Evolutionary conservation across 2,329 filamentous ascomycete species (phyloP).

Genomic region (Fusarium buharicum): DNA sequence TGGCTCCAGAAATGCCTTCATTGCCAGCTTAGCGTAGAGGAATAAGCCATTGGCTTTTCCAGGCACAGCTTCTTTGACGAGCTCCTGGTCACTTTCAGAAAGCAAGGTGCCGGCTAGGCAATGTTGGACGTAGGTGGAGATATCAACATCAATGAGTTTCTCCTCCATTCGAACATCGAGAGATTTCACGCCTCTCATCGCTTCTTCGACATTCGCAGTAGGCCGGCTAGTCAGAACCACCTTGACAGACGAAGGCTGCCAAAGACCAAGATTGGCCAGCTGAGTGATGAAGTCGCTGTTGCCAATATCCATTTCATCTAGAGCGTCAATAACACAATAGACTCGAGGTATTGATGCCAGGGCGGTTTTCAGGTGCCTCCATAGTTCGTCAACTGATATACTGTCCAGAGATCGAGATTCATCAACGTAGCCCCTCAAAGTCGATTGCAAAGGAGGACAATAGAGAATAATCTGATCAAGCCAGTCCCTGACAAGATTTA

Average conservation of each 20-base stretch:
- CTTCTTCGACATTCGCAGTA: conserved; percentile 45
- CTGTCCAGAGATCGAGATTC: conserved; percentile 7
- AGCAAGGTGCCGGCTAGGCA: conserved; percentile 32
- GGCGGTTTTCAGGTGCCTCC: conserved; percentile 46
- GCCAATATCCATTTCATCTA: conserved; percentile 59
- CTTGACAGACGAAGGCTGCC: conserved; percentile 51
- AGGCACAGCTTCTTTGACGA: conserved; percentile 29
- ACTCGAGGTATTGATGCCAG: conserved; percentile 37
- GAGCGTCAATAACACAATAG: conserved; percentile 56
- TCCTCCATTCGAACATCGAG: conserved; percentile 53
- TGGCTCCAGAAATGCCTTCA: conserved; percentile 33
- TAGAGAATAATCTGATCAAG: conserved; percentile 49
- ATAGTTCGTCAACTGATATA: conserved; percentile 43
- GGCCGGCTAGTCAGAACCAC: conserved; percentile 58
- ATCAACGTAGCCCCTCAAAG: conserved; percentile 35
- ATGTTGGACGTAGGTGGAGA: conserved; percentile 51
- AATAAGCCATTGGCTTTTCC: conserved; percentile 37
- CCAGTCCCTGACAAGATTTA: conserved; percentile 51
- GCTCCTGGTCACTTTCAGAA: conserved; percentile 23
- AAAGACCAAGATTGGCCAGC: conserved; percentile 49
- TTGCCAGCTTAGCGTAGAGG: conserved; percentile 39
- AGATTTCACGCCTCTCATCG: conserved; percentile 43
- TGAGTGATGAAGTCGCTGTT: conserved; percentile 48
- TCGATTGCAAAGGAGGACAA: conserved; percentile 46
- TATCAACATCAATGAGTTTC: conserved; percentile 53